Evolutionary conservation across 371 early-diverging fungal species (phyloP).

Genomic region (Mucor plumbeus): DNA sequence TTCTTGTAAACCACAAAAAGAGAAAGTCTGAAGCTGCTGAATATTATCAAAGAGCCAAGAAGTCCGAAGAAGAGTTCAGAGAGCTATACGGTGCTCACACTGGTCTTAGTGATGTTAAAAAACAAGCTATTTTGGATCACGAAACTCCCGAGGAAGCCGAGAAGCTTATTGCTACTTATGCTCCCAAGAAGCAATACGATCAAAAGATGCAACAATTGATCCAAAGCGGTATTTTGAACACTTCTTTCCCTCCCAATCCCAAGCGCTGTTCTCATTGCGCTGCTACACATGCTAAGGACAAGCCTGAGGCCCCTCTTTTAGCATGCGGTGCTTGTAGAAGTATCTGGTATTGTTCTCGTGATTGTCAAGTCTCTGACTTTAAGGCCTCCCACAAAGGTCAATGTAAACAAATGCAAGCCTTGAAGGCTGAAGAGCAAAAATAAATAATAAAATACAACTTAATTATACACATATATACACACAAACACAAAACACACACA

Average conservation of each 20-base stretch:
- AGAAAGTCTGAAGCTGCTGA: slow-evolving; percentile 58
- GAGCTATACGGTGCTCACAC: slow-evolving; percentile 61
- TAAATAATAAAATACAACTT: background rate
- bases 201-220: slow-evolving; percentile 50
- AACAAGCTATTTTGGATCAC: slow-evolving; percentile 53
- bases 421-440: slow-evolving; percentile 15
- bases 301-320: slow-evolving; percentile 56
- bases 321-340: slow-evolving; percentile 67
- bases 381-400: slow-evolving; percentile 55
- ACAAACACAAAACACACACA: background rate
- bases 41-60: slow-evolving; percentile 59
- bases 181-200: slow-evolving; percentile 41
- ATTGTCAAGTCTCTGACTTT: slow-evolving; percentile 65
- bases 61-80: slow-evolving; percentile 61
- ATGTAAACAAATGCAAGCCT: slow-evolving; percentile 46
- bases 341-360: slow-evolving; percentile 68
- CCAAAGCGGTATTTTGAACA: slow-evolving; percentile 48
- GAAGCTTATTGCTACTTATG: slow-evolving; percentile 35
- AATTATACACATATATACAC: background rate
- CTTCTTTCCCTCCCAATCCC: slow-evolving; percentile 47
- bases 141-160: slow-evolving; percentile 49
- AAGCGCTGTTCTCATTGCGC: slow-evolving; percentile 63
- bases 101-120: slow-evolving; percentile 65
- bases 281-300: slow-evolving; percentile 51
- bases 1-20: slow-evolving; percentile 56